Conservation (phyloP, 495 filamentous ascomycete species). For the Barbatosphaeria neglecta region DNA sequence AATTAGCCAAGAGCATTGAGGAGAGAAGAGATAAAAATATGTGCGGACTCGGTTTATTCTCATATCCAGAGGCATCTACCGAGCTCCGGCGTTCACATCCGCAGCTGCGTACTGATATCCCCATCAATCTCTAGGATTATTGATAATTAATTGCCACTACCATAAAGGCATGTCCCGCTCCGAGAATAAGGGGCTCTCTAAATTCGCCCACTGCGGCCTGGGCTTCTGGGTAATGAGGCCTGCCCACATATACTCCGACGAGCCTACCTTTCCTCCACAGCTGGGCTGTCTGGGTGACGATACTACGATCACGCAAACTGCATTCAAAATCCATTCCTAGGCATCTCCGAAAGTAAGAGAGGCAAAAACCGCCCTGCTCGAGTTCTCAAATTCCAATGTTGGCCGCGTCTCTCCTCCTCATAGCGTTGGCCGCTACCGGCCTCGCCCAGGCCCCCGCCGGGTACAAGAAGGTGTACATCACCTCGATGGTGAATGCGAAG, state of each 20-base stretch:
- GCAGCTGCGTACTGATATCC: conserved; percentile 1
- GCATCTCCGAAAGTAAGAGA: background rate
- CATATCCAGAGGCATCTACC: conserved; percentile 18
- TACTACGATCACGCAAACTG: background rate
- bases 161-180: too few relatives aligned
- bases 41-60: conserved; percentile 13
- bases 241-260: conserved; percentile 11
- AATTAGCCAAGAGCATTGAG: conserved; percentile 19
- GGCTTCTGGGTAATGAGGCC: too few relatives aligned
- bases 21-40: conserved; percentile 12
- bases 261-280: background rate
- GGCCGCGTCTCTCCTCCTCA: conserved; percentile 19
- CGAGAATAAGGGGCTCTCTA: too few relatives aligned
- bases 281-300: background rate
- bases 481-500: conserved; percentile 37
- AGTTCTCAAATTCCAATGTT: conserved; percentile 23
- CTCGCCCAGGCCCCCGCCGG: conserved; percentile 31
- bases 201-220: too few relatives aligned
- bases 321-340: background rate
- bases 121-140: conserved; percentile 9
- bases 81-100: conserved; percentile 9
- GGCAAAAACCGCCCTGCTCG: conserved; percentile 1
- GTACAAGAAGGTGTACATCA: conserved; percentile 38
- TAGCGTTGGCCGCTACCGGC: conserved; percentile 33
- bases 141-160: conserved; percentile 7